phyloP scores from a whole-genome alignment of 345 rosid genomes.

The Euphorbia pulcherrima region DNA sequence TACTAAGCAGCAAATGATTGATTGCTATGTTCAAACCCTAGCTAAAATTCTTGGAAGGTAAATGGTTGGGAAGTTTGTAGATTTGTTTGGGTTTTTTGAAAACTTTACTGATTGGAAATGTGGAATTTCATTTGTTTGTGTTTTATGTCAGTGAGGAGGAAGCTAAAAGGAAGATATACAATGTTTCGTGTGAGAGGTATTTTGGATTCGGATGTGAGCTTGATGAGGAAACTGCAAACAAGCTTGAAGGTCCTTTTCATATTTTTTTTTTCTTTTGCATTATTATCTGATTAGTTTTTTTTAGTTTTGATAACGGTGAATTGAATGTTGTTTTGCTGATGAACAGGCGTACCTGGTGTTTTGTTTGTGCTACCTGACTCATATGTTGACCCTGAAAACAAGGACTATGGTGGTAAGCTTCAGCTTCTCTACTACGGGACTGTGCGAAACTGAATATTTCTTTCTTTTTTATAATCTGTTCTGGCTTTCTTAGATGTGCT shows the following conservation, averaged over 20 bases:
- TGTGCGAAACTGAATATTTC: too few species aligned
- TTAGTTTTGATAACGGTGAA: not conserved
- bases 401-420: slow-evolving; percentile 95
- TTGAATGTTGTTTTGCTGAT: not conserved
- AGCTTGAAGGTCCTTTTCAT: slow-evolving; percentile 72
- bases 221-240: slow-evolving; percentile 90
- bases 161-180: slow-evolving; percentile 84
- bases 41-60: slow-evolving; percentile 84
- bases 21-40: slow-evolving; percentile 72
- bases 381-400: slow-evolving; percentile 79
- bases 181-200: slow-evolving; percentile 94
- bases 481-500: too few species aligned
- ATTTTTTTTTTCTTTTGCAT: not conserved
- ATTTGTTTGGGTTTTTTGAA: not conserved
- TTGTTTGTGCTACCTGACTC: slow-evolving; percentile 92
- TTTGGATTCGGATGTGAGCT: slow-evolving; percentile 93
- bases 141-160: slow-evolving; percentile 65
- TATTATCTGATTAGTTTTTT: not conserved
- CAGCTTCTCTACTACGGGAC: too few species aligned
- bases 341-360: slow-evolving; percentile 81
- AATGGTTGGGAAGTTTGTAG: not conserved
- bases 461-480: too few species aligned
- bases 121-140: not conserved
- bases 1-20: slow-evolving; percentile 90
- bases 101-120: not conserved